Base-by-base conservation (phyloP, 148 eudicot species). In the Rhododendron ovatum region DNA sequence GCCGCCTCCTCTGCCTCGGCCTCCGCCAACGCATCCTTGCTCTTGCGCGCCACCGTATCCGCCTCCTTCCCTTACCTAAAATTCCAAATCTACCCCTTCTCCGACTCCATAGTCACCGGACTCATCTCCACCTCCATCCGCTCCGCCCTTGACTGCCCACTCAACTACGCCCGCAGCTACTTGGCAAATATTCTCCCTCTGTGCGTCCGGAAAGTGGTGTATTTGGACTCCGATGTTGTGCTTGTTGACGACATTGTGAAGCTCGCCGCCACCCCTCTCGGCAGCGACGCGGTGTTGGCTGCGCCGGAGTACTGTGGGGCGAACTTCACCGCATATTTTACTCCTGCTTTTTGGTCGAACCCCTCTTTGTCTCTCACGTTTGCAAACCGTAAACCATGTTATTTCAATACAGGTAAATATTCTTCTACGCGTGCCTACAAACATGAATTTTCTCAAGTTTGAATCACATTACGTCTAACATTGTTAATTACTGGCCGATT, bases 121-220 rank as follows among this genome's bases (percentile, higher is more conserved):
- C 88, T 95, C 0, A 95, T 95, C 77, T 95, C 98, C 24, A 92
- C 98, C 71, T 95, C 98, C 5, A 94, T 95, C 8, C 94, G 98
- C 33, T 93, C 98, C 15, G 98, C 98, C n/a, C 92, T 95, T 15
- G 98, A 95, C 83, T 94, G 97, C 83, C 97, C 98, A 0, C 84
- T 94, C 5, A 93, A 93, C 86, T 93, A 93, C 88, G 95, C 95
- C 0, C 86, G 95, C 3, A 91, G 91, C 0, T 93, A 93, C 37
- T 48, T 93, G 0, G 88, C 95, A 0, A 87, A 91, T 37, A 82
- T 93, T 30, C 88, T 93, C 74, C 95, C 95, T 0, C 28, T 84
- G 0, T 93, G 93, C 65, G 95, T 93, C 0, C 35, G 43, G 4
- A 90, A 88, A 13, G 92, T 93, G 15, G 91, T 93, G 4, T 93